These are phyloP conservation scores for Cyberlindnera subsufficiens DNA, from an alignment of 805 yeast genomes.

Conservation along the genomic window DNA sequence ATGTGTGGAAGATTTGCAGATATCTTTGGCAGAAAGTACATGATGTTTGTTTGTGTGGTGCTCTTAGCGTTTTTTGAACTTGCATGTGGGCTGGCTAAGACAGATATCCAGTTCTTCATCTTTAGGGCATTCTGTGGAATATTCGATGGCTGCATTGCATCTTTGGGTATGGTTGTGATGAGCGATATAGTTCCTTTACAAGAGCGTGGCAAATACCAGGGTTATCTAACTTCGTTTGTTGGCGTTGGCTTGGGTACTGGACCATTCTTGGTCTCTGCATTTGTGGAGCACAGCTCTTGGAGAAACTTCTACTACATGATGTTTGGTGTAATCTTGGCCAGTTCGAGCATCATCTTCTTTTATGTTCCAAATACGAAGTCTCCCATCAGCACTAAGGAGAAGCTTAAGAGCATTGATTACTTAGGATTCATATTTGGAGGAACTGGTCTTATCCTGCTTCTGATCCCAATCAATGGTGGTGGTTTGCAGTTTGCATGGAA, in stretches of 20 bases:
- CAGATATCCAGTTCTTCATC: conserved; percentile 43
- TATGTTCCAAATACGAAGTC: conserved; percentile 33
- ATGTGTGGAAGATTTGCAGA: conserved; percentile 51
- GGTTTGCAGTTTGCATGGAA: conserved; percentile 55
- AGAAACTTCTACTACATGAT: conserved; percentile 35
- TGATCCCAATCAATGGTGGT: conserved; percentile 56
- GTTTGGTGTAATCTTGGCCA: conserved; percentile 38
- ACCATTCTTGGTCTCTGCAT: conserved; percentile 39
- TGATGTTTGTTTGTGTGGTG: conserved; percentile 35
- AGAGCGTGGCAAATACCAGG: conserved; percentile 53
- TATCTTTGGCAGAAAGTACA: conserved; percentile 47
- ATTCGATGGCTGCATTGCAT: conserved; percentile 48
- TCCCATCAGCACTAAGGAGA: conserved; percentile 30
- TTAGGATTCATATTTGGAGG: conserved; percentile 45
- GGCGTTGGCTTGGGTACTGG: conserved; percentile 45
- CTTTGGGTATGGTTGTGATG: conserved; percentile 45
- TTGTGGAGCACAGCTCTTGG: conserved; percentile 32
- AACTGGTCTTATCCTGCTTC: conserved; percentile 40
- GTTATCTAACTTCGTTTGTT: conserved; percentile 44
- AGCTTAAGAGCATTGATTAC: conserved; percentile 48
- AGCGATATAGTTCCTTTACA: conserved; percentile 49
- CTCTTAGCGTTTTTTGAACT: conserved; percentile 40
- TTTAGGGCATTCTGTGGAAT: conserved; percentile 55
- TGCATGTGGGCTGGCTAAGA: conserved; percentile 46
- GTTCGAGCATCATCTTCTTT: conserved; percentile 38